These are phyloP conservation scores for Aaosphaeria arxii DNA, from an alignment of 2,329 filamentous ascomycete species.

Conservation along the genomic window DNA sequence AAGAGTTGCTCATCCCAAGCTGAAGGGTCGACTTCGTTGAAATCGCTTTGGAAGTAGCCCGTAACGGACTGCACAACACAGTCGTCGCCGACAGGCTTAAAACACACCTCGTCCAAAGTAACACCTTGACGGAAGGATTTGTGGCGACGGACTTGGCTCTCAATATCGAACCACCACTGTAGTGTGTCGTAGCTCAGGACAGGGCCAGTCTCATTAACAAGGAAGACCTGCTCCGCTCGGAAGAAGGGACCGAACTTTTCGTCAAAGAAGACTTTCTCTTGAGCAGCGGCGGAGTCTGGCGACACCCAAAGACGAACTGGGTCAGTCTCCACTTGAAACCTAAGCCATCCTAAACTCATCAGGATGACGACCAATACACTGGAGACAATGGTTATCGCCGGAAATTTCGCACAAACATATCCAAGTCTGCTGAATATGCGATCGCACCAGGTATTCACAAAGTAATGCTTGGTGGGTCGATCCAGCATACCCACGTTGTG, in stretches of 20 bases:
- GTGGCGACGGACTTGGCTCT: constrained; percentile 70
- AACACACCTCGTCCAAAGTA: constrained; percentile 80
- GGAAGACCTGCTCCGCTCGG: constrained; percentile 85
- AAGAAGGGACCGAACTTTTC: constrained; percentile 93
- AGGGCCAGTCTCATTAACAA: constrained; percentile 87
- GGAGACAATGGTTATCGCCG: constrained; percentile 73
- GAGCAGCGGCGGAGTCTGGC: constrained; percentile 81
- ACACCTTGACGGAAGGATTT: constrained; percentile 67
- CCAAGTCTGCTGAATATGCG: constrained; percentile 77
- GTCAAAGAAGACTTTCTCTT: constrained; percentile 94
- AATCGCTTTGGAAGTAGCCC: constrained; percentile 75
- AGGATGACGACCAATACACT: constrained; percentile 74
- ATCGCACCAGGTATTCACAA: constrained; percentile 80
- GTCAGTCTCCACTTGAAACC: constrained; percentile 85
- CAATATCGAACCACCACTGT: constrained; percentile 90
- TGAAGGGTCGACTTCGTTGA: constrained; percentile 58
- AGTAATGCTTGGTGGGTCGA: constrained; percentile 74
- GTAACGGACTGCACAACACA: constrained; percentile 94
- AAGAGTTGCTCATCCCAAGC: constrained; percentile 71
- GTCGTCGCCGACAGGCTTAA: constrained; percentile 84
- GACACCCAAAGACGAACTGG: constrained; percentile 96
- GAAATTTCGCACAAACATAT: constrained; percentile 76
- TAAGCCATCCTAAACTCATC: constrained; percentile 82
- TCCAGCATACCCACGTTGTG: constrained; percentile 75
- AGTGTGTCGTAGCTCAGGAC: constrained; percentile 88